A percentile compares a stretch with the other conserved stretches of the same genome.
Conservation (phyloP, 2,329 filamentous ascomycete genomes). For the Cryphonectria radicalis region DNA sequence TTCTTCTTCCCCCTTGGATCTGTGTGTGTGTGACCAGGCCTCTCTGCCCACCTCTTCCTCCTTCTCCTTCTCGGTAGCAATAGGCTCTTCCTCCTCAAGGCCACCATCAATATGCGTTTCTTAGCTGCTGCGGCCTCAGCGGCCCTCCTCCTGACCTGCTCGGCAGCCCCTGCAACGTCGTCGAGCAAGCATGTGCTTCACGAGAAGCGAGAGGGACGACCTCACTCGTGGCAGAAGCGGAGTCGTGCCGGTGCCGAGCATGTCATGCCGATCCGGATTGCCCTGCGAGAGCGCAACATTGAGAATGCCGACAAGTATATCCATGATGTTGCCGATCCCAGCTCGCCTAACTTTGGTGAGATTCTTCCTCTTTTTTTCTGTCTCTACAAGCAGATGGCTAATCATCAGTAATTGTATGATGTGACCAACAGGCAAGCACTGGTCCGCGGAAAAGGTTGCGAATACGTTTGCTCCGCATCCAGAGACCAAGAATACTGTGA, state of each 20-base stretch:
- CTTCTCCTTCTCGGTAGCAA: not conserved
- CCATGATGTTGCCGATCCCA: conserved; percentile 24
- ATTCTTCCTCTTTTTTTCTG: not conserved
- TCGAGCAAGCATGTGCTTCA: conserved; percentile 21
- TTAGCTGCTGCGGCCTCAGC: conserved; percentile 17
- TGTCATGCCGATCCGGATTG: conserved; percentile 25
- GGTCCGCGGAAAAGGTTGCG: conserved; percentile 17
- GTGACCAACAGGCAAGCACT: conserved; percentile 16
- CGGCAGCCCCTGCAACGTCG: conserved; percentile 19
- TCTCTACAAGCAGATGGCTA: not conserved
- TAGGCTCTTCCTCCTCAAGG: not conserved
- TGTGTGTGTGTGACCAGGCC: not conserved
- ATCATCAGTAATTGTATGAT: not conserved
- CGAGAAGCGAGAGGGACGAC: conserved; percentile 23
- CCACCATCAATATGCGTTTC: conserved; percentile 15
- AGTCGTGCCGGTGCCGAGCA: conserved; percentile 20
- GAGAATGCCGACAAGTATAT: conserved; percentile 23
- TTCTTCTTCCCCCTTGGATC: not conserved
- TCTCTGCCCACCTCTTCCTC: not conserved
- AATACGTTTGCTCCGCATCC: conserved; percentile 18
- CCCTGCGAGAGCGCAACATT: conserved; percentile 23
- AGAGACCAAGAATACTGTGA: conserved; percentile 18
- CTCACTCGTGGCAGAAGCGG: conserved; percentile 25
- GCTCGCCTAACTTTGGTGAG: conserved; percentile 26
- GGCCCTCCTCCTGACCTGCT: conserved; percentile 14